Percentiles rank a stretch among this genome's conserved stretches.
Evolutionary conservation across 768 basidiomycete genomes (phyloP).

Genomic region (Cystofilobasidium bisporidii): DNA sequence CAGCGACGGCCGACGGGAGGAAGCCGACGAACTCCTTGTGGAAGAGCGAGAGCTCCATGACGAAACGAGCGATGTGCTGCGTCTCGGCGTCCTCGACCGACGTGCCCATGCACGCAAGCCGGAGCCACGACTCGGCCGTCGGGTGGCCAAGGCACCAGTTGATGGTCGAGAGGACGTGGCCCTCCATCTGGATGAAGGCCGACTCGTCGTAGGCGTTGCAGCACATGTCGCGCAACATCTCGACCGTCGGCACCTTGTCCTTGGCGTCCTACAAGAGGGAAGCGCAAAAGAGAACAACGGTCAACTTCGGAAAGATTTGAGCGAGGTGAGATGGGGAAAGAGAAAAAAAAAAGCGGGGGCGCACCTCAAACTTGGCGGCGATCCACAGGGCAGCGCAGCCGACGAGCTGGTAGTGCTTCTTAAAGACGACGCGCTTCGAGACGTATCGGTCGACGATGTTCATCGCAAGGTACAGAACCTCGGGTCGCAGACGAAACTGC

Average conservation of each 20-base stretch:
- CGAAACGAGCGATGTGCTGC: constrained; percentile 88
- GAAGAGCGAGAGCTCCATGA: constrained; percentile 99
- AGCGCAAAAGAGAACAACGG: background rate
- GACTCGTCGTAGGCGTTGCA: constrained; percentile 93
- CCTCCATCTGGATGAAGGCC: constrained; percentile 98
- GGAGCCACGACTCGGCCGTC: constrained; percentile 94
- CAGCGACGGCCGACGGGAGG: constrained; percentile 73
- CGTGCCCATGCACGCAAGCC: constrained; percentile 47
- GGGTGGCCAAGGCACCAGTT: constrained; percentile 96
- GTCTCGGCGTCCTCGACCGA: constrained; percentile 77
- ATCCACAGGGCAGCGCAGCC: constrained; percentile 99
- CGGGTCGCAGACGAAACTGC: constrained; percentile 91
- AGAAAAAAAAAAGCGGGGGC: background rate
- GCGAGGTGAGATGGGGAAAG: too few species aligned
- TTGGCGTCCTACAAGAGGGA: constrained; percentile 58
- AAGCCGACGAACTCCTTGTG: constrained; percentile 88
- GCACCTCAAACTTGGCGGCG: constrained; percentile 83
- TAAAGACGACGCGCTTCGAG: constrained; percentile 94
- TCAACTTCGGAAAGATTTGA: background rate
- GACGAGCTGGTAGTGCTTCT: constrained; percentile 98
- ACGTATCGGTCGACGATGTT: constrained; percentile 99
- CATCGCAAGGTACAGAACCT: constrained; percentile 94
- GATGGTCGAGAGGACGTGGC: constrained; percentile 89
- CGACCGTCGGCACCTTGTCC: constrained; percentile 90
- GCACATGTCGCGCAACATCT: constrained; percentile 89